Base-by-base conservation (phyloP, 2,329 filamentous ascomycete genomes). In the Penicillium sp. region DNA sequence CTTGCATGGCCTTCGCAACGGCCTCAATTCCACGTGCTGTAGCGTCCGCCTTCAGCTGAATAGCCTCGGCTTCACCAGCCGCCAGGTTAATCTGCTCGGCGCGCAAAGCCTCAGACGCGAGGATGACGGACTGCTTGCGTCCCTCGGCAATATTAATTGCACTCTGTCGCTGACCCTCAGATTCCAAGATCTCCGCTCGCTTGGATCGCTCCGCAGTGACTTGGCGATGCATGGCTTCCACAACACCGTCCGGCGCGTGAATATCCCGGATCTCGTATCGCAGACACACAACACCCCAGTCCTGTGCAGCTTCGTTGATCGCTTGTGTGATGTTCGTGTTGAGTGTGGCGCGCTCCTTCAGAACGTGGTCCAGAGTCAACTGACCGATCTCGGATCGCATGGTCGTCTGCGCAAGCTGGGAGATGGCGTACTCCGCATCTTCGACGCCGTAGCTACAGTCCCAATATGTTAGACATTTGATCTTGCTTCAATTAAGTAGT, bases 131-230 rank as follows among this genome's bases (percentile, higher is more conserved):
- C 82, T 98, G 95, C 81, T 99, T 99, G 77, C 89, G 87, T 75
- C 95, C 95, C 81, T 99, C 95, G 55, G 95, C 95, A 65, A 99
- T 97, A 76, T 99, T 99, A 84, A 99, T 99, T 39, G 95, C 95
- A 69, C 89, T 93, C 79, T 99, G 95, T 61, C 95, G 84, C 78
- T 99, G 95, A 78, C 95, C 95, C 73, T 99, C 95, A 0, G 91
- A 96, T 57, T 99, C 95, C 48, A 99, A 83, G 68, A 99, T 99
- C 79, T 99, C 95, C 55, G 95, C 95, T 63, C 95, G 89, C 84
- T 99, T 99, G 70, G 90, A 96, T 43, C 95, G 90, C 80, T 99
- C 95, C 19, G 95, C 95, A 0, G 95, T 98, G 50, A 99, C 95
- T 75, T 98, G 93, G 63, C 95, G 86, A 80, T 99, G 95, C 95